Evolutionary conservation across 495 filamentous ascomycete genomes (phyloP), one percentile per base, ranked within the genome.

Genomic region (Chaetomidium leptoderma): DNA sequence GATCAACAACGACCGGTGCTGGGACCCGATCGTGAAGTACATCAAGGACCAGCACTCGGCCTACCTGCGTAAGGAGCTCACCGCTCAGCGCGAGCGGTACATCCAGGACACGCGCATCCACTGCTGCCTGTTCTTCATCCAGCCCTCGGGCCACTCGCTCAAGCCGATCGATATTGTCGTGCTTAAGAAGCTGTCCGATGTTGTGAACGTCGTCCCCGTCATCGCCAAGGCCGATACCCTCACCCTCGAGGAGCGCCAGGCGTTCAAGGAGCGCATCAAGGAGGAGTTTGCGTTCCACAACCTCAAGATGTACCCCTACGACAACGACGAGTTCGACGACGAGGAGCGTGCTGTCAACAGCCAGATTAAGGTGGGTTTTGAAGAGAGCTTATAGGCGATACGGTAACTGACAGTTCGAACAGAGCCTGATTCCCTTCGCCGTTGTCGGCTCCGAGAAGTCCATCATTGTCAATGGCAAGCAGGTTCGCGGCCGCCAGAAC

Each of bases 41-140:
- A 99, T 99, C 82, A 99, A 99, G 81, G 95, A 99, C 76, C 93
- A 99, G 79, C 95, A 99, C 80, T 95, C 90, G n/a, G 91, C 95
- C 65, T 99, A 96, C 77, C 89, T 99, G 48, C 88, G 95, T 73
- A 99, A 99, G 81, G 93, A 99, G 71, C 91, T 99, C 64, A 97
- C 93, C n/a, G 93, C 93, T 63, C 95, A 99, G 81, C 89, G 93
- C 74, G 93, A 99, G 74, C 89, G 93, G 63, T 97, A 99, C 72
- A 96, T 99, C 63, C 92, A 96, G 77, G 93, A 99, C 74, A 97
- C 93, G 63, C 88, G 93, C 59, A 96, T 99, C 65, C 93, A 99
- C 81, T 97, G 93, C 85, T 99, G 93, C 76, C 79, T 99, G 55
- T 99, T 97, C 83, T 99, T 99, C 84, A 99, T 99, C 70, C 92